Evolutionary conservation across 2,329 filamentous ascomycete species (phyloP), one percentile per base, ranked within the genome.

Genomic region (Fusarium lateritium): DNA sequence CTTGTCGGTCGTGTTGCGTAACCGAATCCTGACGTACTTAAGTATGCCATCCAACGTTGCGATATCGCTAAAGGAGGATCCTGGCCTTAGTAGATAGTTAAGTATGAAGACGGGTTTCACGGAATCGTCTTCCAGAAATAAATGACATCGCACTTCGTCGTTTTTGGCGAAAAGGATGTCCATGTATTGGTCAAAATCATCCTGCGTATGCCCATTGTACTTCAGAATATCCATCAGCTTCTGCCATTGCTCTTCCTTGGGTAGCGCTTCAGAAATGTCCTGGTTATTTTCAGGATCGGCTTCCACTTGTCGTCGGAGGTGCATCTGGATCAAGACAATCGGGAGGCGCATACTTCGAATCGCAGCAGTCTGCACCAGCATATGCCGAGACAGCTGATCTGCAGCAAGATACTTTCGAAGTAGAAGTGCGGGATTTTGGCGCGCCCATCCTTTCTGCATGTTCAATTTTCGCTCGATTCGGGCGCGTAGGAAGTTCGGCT

Each of bases 271-370:
- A 4, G 73, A 55, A 14, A 79, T 51, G 17, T 69, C 52, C 24
- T 57, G 55, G 13, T 66, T 59, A 7, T 44, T 45, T 33, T 67
- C 56, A 1, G 49, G 53, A 14, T 73, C 57, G 17, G 64, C 65
- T 9, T 45, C 56, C 17, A 62, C 65, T 36, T 73, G 66, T 40
- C 66, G 67, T 56, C 75, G 74, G 40, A 80, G 64, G 22, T 75
- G 50, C 68, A 76, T 73, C 42, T 80, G 78, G 40, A 80, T 62
- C 28, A 80, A 60, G n/a, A 80, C 51, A 9, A 79, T 63, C 7
- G 76, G 70, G 11, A 79, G 63, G 22, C 76, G 71, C 22, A 60
- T 57, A 43, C 65, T 76, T 28, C 78, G 77, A 21, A 70, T 65
- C 42, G 38, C 43, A 7, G 78, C 76, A 52, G 36, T 57, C 56